Conservation (phyloP, 140 eudicot species). For the Anethum foeniculum region DNA sequence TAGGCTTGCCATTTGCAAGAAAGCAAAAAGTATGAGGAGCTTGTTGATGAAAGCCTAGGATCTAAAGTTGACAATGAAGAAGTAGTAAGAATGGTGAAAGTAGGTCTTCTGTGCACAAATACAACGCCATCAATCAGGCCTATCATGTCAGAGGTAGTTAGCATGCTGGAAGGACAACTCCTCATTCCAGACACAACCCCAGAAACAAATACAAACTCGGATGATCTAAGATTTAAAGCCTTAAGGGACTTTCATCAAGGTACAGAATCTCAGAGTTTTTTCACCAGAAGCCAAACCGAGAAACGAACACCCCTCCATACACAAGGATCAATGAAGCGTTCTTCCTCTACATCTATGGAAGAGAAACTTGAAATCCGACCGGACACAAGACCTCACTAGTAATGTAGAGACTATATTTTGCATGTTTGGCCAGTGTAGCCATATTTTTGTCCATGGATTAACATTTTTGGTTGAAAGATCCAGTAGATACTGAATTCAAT, state of each 20-base stretch:
- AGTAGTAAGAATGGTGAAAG: slow-evolving; percentile 50
- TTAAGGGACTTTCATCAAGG: slow-evolving; percentile 52
- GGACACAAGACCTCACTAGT: not conserved
- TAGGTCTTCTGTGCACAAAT: slow-evolving; percentile 59
- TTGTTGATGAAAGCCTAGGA: slow-evolving; percentile 46
- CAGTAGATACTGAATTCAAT: not conserved
- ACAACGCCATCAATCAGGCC: slow-evolving; percentile 67
- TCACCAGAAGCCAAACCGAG: slow-evolving; percentile 23
- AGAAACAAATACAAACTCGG: slow-evolving; percentile 31
- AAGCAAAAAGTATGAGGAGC: slow-evolving; percentile 41
- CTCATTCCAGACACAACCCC: slow-evolving; percentile 42
- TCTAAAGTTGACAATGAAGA: slow-evolving; percentile 45
- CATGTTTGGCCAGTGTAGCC: not conserved
- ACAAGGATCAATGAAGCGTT: slow-evolving; percentile 17
- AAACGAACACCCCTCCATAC: slow-evolving; percentile 22
- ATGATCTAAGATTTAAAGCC: slow-evolving; percentile 70
- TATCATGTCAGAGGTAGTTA: slow-evolving; percentile 62
- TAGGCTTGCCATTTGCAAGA: slow-evolving; percentile 68
- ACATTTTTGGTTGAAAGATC: not conserved
- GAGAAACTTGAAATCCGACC: slow-evolving; percentile 6
- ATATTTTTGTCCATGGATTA: not conserved
- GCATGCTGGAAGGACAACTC: slow-evolving; percentile 63
- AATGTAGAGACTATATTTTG: not conserved
- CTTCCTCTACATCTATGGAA: slow-evolving; percentile 9
- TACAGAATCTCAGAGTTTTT: slow-evolving; percentile 20